Evolutionary conservation across 345 rosid genomes (phyloP).

Genomic region (Turritis glabra): DNA sequence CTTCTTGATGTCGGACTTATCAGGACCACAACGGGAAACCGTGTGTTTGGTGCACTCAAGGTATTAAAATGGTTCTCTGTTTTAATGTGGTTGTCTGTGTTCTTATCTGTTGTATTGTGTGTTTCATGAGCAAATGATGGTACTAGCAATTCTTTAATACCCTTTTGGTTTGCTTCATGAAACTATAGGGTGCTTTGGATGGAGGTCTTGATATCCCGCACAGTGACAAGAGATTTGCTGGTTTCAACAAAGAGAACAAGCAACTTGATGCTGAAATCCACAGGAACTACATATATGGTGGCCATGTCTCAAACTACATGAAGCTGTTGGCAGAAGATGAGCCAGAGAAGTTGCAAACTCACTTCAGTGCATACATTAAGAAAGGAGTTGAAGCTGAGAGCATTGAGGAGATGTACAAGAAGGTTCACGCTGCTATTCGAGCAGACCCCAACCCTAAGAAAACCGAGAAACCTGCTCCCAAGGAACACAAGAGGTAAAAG

Average conservation of each 20-base stretch:
- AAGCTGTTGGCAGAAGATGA: conserved; percentile 45
- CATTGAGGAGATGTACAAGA: conserved; percentile 31
- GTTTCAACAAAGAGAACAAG: conserved; percentile 51
- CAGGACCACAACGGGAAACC: conserved; percentile 34
- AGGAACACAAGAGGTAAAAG: conserved; percentile 31
- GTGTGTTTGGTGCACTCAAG: conserved; percentile 38
- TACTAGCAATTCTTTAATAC: neutral
- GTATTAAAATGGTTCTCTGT: conserved; percentile 1
- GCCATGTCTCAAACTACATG: conserved; percentile 86
- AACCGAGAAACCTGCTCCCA: conserved; percentile 17
- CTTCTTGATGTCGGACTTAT: conserved; percentile 35
- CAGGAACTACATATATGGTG: conserved; percentile 75
- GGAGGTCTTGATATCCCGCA: conserved; percentile 93
- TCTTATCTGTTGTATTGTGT: neutral
- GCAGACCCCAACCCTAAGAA: conserved; percentile 32
- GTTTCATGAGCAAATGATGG: neutral
- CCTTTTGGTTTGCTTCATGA: neutral
- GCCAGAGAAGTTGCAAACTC: conserved; percentile 34
- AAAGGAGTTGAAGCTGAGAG: conserved; percentile 19
- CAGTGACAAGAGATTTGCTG: conserved; percentile 89
- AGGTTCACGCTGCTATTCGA: conserved; percentile 25
- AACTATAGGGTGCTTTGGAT: conserved; percentile 73
- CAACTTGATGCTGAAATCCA: conserved; percentile 78
- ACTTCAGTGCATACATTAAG: conserved; percentile 25
- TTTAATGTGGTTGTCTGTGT: neutral